These are phyloP conservation scores for Boletellus ananas DNA, from an alignment of 768 basidiomycete genomes.

Conservation along the genomic window DNA sequence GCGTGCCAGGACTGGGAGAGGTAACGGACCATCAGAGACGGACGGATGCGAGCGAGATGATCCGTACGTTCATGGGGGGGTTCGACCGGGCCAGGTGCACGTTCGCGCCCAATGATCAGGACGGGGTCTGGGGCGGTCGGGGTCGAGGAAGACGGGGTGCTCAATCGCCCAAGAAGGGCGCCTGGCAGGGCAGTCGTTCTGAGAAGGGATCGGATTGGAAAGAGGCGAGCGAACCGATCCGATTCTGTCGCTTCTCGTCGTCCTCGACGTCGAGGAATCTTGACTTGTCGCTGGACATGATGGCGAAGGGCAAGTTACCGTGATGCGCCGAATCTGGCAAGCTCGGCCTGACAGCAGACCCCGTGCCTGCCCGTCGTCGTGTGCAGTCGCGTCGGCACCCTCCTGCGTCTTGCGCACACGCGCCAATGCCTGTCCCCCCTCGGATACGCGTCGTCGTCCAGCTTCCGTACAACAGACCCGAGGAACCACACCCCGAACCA, in stretches of 20 bases:
- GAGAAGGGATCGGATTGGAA: background rate
- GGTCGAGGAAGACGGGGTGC: constrained; percentile 19
- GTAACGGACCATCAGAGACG: constrained; percentile 2
- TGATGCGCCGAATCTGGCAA: constrained; percentile 7
- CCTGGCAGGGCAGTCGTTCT: constrained; percentile 27
- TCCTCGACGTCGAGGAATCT: constrained; percentile 45
- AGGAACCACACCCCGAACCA: constrained; percentile 62
- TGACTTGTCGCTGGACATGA: constrained; percentile 9
- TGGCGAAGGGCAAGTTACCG: background rate
- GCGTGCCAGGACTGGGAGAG: constrained; percentile 54
- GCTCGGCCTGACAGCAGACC: background rate
- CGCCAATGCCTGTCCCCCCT: constrained; percentile 25
- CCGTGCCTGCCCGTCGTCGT: too few species aligned
- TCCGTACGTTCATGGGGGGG: constrained; percentile 51
- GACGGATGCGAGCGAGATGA: background rate
- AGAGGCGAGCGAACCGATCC: constrained; percentile 35
- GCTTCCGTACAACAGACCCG: constrained; percentile 75
- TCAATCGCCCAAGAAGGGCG: constrained; percentile 39
- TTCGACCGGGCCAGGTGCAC: constrained; percentile 29
- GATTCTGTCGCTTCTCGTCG: constrained; percentile 40
- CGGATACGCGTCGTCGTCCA: constrained; percentile 72
- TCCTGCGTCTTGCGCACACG: background rate
- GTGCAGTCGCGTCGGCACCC: too few species aligned
- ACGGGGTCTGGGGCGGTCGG: constrained; percentile 9
- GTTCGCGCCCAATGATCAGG: constrained; percentile 37